Conservation (phyloP, 2,329 filamentous ascomycete species). For the Thielaviopsis ethacetica region DNA sequence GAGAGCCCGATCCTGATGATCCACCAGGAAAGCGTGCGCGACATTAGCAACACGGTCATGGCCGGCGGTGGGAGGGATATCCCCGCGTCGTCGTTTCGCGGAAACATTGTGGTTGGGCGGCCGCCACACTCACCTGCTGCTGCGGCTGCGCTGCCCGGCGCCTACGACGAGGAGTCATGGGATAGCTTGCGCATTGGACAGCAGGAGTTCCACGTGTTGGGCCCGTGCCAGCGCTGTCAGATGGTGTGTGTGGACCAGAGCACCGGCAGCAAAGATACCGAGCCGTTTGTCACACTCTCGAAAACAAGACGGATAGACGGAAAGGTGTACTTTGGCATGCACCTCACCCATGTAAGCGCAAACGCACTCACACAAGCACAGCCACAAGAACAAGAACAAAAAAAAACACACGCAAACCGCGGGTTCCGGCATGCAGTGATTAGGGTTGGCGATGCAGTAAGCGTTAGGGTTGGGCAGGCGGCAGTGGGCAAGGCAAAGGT, state of each 20-base stretch:
- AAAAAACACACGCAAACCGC: not conserved
- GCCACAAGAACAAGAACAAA: too few relatives aligned
- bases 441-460: not conserved
- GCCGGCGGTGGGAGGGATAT: constrained; percentile 22
- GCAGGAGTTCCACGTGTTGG: constrained; percentile 54
- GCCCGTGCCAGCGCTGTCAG: constrained; percentile 75
- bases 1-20: constrained; percentile 86
- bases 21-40: constrained; percentile 61
- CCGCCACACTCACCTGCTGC: constrained; percentile 20
- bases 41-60: constrained; percentile 32
- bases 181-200: constrained; percentile 46
- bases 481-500: not conserved
- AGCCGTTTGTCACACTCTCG: constrained; percentile 75
- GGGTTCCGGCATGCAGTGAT: not conserved
- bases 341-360: constrained; percentile 41
- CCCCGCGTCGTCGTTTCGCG: constrained; percentile 62
- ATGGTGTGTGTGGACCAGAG: constrained; percentile 92
- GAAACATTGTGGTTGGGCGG: constrained; percentile 52
- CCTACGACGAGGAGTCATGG: constrained; percentile 73
- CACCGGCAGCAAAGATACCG: constrained; percentile 59
- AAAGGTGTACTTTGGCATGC: constrained; percentile 79
- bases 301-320: constrained; percentile 74
- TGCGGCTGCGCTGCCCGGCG: not conserved
- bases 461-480: not conserved
- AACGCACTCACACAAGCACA: not conserved